Evolutionary conservation across 169 alveolate genomes (phyloP).

Genomic region (Eimeria tenella): DNA sequence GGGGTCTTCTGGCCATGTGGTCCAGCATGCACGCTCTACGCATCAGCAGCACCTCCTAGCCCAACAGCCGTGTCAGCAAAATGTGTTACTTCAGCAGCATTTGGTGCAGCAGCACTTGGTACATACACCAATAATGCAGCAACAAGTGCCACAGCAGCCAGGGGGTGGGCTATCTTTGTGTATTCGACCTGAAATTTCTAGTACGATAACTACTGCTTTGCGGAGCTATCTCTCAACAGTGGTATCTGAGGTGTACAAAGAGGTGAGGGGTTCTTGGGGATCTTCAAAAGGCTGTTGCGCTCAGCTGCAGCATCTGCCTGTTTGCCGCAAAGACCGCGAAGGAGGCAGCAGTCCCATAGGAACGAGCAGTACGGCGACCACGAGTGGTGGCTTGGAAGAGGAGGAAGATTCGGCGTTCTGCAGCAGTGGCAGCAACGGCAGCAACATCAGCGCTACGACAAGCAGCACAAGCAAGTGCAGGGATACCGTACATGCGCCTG

Average conservation of each 20-base stretch:
- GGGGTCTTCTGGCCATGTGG: constrained; percentile 43
- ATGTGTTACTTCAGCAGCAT: constrained; percentile 28
- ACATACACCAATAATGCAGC: constrained; percentile 7
- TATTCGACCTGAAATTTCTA: constrained; percentile 6
- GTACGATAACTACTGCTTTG: constrained; percentile 9
- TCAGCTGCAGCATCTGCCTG: constrained; percentile 48
- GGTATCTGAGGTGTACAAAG: constrained; percentile 52
- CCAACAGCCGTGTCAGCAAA: constrained; percentile 51
- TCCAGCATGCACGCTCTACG: constrained; percentile 24
- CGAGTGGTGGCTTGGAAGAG: constrained; percentile 58
- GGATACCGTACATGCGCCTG: not conserved
- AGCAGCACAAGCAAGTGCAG: not conserved
- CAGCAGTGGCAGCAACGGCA: constrained; percentile 43
- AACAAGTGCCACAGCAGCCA: constrained; percentile 24
- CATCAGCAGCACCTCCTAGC: constrained; percentile 19
- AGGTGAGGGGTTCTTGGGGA: not conserved
- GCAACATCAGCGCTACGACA: not conserved
- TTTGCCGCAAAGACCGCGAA: not conserved
- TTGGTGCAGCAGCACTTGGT: constrained; percentile 12
- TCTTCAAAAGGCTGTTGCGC: not conserved
- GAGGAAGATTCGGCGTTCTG: constrained; percentile 40
- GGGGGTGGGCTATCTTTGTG: constrained; percentile 1
- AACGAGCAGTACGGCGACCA: constrained; percentile 55
- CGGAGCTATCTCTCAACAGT: constrained; percentile 51
- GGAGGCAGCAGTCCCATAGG: constrained; percentile 72